phyloP scores from a whole-genome alignment of 2,329 filamentous ascomycete species.

The Bipolaris zeicola region DNA sequence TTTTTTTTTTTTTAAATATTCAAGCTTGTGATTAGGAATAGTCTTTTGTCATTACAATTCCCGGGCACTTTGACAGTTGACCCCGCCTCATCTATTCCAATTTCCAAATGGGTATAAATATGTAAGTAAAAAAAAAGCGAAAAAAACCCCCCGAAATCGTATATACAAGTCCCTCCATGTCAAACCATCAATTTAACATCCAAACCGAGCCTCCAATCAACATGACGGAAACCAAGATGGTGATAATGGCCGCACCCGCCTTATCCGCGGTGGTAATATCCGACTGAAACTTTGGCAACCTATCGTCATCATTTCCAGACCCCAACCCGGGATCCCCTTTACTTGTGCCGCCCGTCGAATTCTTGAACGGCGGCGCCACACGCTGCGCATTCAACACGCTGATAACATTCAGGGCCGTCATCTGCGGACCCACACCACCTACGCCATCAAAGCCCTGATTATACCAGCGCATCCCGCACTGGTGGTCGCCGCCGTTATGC shows the following conservation, averaged over 20 bases:
- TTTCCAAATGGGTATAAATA: slow-evolving; percentile 2
- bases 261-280: slow-evolving; percentile 48
- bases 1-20: slow-evolving; percentile 5
- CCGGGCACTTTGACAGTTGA: too few relatives aligned
- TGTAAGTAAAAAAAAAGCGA: too few relatives aligned
- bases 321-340: slow-evolving; percentile 52
- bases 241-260: slow-evolving; percentile 53
- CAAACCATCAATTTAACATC: neutral
- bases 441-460: slow-evolving; percentile 52
- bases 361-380: slow-evolving; percentile 52
- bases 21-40: too few relatives aligned
- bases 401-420: slow-evolving; percentile 62
- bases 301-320: slow-evolving; percentile 35
- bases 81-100: neutral
- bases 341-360: slow-evolving; percentile 58
- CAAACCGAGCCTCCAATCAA: slow-evolving; percentile 4
- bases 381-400: slow-evolving; percentile 50
- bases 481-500: slow-evolving; percentile 39
- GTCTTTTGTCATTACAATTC: too few relatives aligned
- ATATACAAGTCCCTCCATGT: too few relatives aligned
- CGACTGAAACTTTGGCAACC: slow-evolving; percentile 24
- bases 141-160: too few relatives aligned
- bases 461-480: slow-evolving; percentile 54
- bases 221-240: slow-evolving; percentile 36
- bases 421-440: slow-evolving; percentile 62